A percentile compares a stretch with the other conserved stretches of the same genome.
These are phyloP conservation scores for Aspergillus viridinutans DNA, from an alignment of 2,329 filamentous ascomycete genomes.

Conservation along the genomic window DNA sequence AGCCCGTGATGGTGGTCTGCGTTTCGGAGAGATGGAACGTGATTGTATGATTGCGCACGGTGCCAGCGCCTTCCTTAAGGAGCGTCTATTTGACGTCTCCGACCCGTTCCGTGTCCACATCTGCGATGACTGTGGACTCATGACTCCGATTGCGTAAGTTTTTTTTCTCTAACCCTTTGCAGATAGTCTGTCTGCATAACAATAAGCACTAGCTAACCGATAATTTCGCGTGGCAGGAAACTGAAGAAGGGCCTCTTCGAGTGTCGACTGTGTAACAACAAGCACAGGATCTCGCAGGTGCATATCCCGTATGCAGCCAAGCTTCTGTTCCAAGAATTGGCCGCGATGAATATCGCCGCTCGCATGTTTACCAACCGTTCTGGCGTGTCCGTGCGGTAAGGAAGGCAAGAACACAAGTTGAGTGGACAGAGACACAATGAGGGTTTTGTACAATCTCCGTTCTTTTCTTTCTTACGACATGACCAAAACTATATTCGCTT, in stretches of 20 bases:
- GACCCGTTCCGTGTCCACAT: conserved; percentile 98
- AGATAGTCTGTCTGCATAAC: conserved; percentile 1
- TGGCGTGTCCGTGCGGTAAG: conserved; percentile 40
- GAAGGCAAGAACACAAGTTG: neutral
- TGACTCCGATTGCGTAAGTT: conserved; percentile 98
- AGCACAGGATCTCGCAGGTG: conserved; percentile 96
- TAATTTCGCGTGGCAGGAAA: conserved; percentile 54
- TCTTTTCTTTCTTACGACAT: conserved; percentile 2
- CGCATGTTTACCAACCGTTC: conserved; percentile 83
- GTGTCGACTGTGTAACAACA: conserved; percentile 97
- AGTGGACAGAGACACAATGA: neutral
- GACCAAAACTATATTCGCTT: conserved; percentile 1
- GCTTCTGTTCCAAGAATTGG: conserved; percentile 95
- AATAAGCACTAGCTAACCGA: conserved; percentile 23
- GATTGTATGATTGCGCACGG: conserved; percentile 99
- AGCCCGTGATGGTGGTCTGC: conserved; percentile 93
- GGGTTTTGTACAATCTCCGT: conserved; percentile 1
- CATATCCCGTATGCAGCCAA: conserved; percentile 98
- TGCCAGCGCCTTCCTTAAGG: conserved; percentile 93
- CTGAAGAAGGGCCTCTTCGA: conserved; percentile 94
- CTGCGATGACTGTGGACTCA: conserved; percentile 96
- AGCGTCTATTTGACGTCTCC: conserved; percentile 93
- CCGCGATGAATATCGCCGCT: conserved; percentile 96
- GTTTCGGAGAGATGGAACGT: conserved; percentile 99
- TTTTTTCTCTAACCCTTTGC: conserved; percentile 26